Conservation (phyloP, 2,329 filamentous ascomycete genomes). For the Lizonia empirigonia region DNA sequence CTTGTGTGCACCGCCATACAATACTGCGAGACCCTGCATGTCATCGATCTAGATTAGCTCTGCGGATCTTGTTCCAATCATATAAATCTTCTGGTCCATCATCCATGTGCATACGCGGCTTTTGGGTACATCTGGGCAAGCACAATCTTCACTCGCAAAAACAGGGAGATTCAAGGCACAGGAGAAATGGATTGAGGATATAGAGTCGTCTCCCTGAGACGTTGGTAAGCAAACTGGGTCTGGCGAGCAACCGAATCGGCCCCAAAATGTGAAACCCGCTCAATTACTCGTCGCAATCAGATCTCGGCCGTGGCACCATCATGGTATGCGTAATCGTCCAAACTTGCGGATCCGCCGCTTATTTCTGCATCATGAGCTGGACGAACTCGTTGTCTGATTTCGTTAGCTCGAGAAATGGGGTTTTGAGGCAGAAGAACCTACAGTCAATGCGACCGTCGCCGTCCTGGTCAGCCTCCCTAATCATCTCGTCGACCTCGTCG, state of each 20-base stretch:
- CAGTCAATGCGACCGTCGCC: slow-evolving; percentile 69
- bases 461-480: slow-evolving; percentile 68
- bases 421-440: slow-evolving; percentile 40
- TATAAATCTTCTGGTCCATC: slow-evolving; percentile 1
- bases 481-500: slow-evolving; percentile 69
- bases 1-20: slow-evolving; percentile 28
- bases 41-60: slow-evolving; percentile 7
- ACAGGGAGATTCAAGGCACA: slow-evolving; percentile 25
- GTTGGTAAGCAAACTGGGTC: slow-evolving; percentile 28
- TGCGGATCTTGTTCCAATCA: slow-evolving; percentile 12
- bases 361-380: slow-evolving; percentile 63
- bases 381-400: slow-evolving; percentile 61
- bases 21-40: slow-evolving; percentile 22
- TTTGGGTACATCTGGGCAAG: too few relatives aligned
- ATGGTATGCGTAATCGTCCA: slow-evolving; percentile 40
- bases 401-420: slow-evolving; percentile 14
- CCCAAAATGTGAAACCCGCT: slow-evolving; percentile 30
- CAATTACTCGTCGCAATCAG: slow-evolving; percentile 38
- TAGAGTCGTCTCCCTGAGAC: slow-evolving; percentile 37
- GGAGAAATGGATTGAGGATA: slow-evolving; percentile 44
- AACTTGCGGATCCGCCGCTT: slow-evolving; percentile 33
- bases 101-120: background rate
- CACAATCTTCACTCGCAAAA: too few relatives aligned
- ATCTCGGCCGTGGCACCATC: slow-evolving; percentile 34
- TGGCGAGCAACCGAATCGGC: slow-evolving; percentile 28